Percentiles rank a stretch among this genome's conserved stretches.
These are phyloP conservation scores for Phytophthora pini DNA, from an alignment of 352 stramenopile genomes.

Conservation along the genomic window DNA sequence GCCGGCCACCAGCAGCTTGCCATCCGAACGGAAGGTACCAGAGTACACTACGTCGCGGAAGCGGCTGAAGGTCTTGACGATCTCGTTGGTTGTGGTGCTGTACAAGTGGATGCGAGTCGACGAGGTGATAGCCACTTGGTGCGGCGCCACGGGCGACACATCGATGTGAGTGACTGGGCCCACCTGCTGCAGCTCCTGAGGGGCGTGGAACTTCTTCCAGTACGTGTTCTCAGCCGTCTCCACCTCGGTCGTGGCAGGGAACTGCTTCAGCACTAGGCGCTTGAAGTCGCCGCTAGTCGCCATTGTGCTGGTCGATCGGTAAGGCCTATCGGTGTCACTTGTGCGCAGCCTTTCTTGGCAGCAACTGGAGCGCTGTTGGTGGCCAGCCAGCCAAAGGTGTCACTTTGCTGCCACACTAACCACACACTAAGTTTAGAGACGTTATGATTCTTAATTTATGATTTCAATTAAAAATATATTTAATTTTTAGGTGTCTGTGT, in stretches of 20 bases:
- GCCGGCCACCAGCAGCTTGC: constrained; percentile 88
- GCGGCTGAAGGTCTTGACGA: constrained; percentile 90
- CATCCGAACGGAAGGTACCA: constrained; percentile 87
- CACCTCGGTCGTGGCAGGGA: constrained; percentile 77
- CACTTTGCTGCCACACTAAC: background rate
- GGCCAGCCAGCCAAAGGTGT: constrained; percentile 27
- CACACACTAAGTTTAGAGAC: no score
- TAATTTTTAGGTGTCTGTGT: no score
- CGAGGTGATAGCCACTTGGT: constrained; percentile 88
- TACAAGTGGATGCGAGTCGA: constrained; percentile 90
- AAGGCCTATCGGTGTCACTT: constrained; percentile 1
- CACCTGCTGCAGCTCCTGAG: constrained; percentile 86
- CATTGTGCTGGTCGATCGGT: constrained; percentile 36
- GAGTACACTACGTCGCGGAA: constrained; percentile 91
- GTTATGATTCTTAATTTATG: no score
- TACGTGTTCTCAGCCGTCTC: constrained; percentile 85
- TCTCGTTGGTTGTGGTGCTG: constrained; percentile 81
- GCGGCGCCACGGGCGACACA: constrained; percentile 74
- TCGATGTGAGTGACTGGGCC: constrained; percentile 87
- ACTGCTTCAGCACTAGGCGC: constrained; percentile 89
- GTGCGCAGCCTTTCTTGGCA: constrained; percentile 1
- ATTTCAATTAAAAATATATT: no score
- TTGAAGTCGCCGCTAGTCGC: constrained; percentile 85
- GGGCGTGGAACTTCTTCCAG: constrained; percentile 90
- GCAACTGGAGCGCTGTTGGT: constrained; percentile 22